Evolutionary conservation across 2,329 filamentous ascomycete species (phyloP).

Genomic region (Orbilia oligospora): DNA sequence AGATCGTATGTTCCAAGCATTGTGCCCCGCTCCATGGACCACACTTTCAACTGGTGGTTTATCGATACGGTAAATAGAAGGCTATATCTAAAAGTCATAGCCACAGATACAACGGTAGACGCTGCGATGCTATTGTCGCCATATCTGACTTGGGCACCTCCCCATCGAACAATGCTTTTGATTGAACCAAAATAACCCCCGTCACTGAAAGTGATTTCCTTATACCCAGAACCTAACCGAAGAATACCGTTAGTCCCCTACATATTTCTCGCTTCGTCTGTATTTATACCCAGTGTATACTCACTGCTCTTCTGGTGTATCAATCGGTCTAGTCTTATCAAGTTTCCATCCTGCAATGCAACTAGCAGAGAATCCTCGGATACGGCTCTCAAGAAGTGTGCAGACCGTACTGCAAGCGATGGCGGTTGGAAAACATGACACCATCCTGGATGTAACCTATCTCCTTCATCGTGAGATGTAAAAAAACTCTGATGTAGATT

Average conservation of each 20-base stretch:
- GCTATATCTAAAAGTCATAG: constrained; percentile 66
- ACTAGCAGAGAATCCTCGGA: constrained; percentile 82
- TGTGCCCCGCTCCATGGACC: constrained; percentile 87
- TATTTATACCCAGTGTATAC: constrained; percentile 1
- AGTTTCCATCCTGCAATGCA: constrained; percentile 82
- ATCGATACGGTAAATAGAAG: constrained; percentile 83
- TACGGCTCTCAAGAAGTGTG: constrained; percentile 84
- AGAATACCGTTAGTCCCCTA: constrained; percentile 26
- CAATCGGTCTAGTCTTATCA: constrained; percentile 78
- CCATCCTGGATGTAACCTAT: constrained; percentile 74
- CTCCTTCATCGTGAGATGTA: constrained; percentile 80
- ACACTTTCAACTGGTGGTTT: constrained; percentile 89
- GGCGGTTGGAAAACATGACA: constrained; percentile 81
- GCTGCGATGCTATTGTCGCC: constrained; percentile 63
- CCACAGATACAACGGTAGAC: constrained; percentile 63
- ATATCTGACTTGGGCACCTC: constrained; percentile 62
- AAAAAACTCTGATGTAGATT: constrained; percentile 84
- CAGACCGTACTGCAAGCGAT: constrained; percentile 80
- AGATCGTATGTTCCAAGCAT: constrained; percentile 84
- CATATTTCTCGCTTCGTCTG: not conserved
- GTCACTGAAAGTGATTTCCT: constrained; percentile 64
- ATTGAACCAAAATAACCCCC: constrained; percentile 63
- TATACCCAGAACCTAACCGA: constrained; percentile 48
- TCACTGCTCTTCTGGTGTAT: constrained; percentile 42
- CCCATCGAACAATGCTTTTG: constrained; percentile 63